Conservation (phyloP, 2,329 filamentous ascomycete genomes). For the Blastomyces parvus region DNA sequence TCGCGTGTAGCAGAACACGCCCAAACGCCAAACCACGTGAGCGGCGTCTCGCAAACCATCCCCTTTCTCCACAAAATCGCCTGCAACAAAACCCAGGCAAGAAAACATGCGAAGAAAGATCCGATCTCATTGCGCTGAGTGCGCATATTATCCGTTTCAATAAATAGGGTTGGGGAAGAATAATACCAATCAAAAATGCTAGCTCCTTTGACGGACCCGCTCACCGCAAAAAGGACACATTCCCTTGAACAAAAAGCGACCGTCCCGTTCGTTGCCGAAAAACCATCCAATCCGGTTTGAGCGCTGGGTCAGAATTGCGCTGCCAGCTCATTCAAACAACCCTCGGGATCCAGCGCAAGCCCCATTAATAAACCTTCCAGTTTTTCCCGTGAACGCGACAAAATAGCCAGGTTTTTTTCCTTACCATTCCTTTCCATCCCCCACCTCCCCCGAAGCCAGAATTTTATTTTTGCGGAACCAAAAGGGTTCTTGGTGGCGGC, state of each 20-base stretch:
- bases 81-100: neutral
- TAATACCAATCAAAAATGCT: neutral
- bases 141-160: neutral
- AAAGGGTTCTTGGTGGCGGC: neutral
- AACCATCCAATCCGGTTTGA: constrained; percentile 7
- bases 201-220: neutral
- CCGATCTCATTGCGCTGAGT: neutral
- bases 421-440: neutral
- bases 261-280: constrained; percentile 9
- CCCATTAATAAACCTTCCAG: neutral
- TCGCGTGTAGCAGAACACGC: constrained; percentile 19
- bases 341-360: neutral
- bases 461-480: neutral
- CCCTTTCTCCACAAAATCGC: neutral
- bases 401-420: neutral
- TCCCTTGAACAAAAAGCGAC: neutral
- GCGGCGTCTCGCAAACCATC: neutral
- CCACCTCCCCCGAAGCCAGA: neutral
- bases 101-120: neutral
- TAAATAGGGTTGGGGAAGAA: neutral
- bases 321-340: neutral
- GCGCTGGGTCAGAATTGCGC: neutral
- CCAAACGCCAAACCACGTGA: constrained; percentile 29
- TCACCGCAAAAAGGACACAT: neutral
- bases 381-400: neutral